A percentile compares a stretch with the other conserved stretches of the same genome.
Conservation (phyloP, 352 stramenopile species). For the Globisporangium emineosum region DNA sequence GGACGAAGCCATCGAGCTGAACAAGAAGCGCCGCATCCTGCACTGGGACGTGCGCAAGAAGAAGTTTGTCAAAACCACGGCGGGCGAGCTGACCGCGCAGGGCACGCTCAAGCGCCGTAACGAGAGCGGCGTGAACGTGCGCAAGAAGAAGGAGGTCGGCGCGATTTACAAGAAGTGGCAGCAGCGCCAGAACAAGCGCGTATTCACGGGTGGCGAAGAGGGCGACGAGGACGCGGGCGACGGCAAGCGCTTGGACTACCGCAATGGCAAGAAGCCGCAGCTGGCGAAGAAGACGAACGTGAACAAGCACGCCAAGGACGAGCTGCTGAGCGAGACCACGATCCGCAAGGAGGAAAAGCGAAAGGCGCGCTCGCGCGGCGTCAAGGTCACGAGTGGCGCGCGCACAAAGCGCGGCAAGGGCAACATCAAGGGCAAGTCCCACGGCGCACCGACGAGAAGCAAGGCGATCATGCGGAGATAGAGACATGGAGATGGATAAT, state of each 20-base stretch:
- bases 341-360: slow-evolving; percentile 87
- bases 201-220: slow-evolving; percentile 71
- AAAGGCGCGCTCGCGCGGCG: slow-evolving; percentile 76
- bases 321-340: slow-evolving; percentile 70
- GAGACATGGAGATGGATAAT: background rate
- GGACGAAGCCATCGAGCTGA: slow-evolving; percentile 96
- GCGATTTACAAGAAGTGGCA: slow-evolving; percentile 95
- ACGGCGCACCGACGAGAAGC: slow-evolving; percentile 78
- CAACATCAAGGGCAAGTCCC: slow-evolving; percentile 63
- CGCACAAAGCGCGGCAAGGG: slow-evolving; percentile 31
- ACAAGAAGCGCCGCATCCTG: slow-evolving; percentile 97
- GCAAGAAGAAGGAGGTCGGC: slow-evolving; percentile 87
- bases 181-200: slow-evolving; percentile 85
- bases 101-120: slow-evolving; percentile 85
- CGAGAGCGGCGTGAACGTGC: slow-evolving; percentile 72
- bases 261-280: slow-evolving; percentile 71
- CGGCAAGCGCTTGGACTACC: slow-evolving; percentile 67
- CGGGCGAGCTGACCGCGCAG: slow-evolving; percentile 84
- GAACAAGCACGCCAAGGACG: slow-evolving; percentile 80
- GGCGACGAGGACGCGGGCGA: slow-evolving; percentile 44
- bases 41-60: slow-evolving; percentile 99
- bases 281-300: slow-evolving; percentile 37
- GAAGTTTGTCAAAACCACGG: slow-evolving; percentile 93
- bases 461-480: slow-evolving; percentile 76
- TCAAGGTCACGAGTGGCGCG: slow-evolving; percentile 49